phyloP scores from a whole-genome alignment of 768 basidiomycete species.

The Kwoniella dejecticola region DNA sequence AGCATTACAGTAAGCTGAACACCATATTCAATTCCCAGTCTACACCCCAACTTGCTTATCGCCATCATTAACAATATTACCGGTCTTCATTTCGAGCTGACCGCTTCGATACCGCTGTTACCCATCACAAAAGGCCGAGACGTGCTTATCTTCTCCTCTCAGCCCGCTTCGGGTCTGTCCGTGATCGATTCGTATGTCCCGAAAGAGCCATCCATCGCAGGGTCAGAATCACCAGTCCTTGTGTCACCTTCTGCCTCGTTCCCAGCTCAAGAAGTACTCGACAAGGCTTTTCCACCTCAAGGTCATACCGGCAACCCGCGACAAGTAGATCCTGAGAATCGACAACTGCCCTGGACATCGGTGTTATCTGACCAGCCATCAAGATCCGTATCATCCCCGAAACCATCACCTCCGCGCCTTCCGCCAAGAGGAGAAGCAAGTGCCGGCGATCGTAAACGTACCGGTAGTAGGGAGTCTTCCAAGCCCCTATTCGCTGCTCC shows the following conservation, averaged over 20 bases:
- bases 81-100: conserved; percentile 36
- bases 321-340: conserved; percentile 14
- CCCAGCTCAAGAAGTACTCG: conserved; percentile 5
- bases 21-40: conserved; percentile 14
- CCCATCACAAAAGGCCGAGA: conserved; percentile 40
- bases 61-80: conserved; percentile 33
- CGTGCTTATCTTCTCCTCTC: conserved; percentile 42
- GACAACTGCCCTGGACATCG: conserved; percentile 22
- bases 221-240: conserved; percentile 15
- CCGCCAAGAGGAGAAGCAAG: neutral
- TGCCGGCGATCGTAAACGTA: neutral
- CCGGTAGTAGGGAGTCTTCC: neutral
- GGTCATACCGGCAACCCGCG: conserved; percentile 3
- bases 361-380: neutral
- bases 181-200: conserved; percentile 29
- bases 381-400: neutral
- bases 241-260: conserved; percentile 13
- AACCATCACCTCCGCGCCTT: neutral
- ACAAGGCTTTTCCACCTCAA: conserved; percentile 7
- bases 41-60: conserved; percentile 37
- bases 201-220: neutral
- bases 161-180: conserved; percentile 36
- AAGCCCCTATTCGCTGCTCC: conserved; percentile 15
- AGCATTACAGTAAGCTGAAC: neutral
- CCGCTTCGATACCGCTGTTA: conserved; percentile 37